Base-by-base conservation (phyloP, 108 stramenopile genomes). In the Cylindrotheca closterium region DNA sequence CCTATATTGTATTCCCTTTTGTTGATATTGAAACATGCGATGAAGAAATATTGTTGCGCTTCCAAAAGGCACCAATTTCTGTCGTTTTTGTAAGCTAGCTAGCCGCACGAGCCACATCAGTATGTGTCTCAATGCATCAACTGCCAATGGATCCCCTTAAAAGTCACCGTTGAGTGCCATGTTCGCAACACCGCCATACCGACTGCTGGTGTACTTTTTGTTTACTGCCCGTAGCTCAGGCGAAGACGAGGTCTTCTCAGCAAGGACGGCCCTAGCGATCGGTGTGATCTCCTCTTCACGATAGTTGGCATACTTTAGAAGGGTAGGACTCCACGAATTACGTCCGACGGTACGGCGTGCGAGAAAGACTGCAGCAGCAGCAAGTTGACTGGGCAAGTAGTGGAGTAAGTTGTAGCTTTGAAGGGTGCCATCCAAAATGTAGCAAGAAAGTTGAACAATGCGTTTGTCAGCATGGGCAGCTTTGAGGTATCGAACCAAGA, bases 401-500 rank as follows among this genome's bases (percentile, higher is more conserved):
- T 87, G 80, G 60, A 98, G 87, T 63, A 97, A 74, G 30, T 79
- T 67, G 80, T 91, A 91, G 76, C 93, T 93, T 75, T 96, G 97
- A 49, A 98, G 86, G 51, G 86, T 88, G 32, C 97, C 90, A 79
- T 98, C 97, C 51, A 93, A 79, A 51, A 96, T 78, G 83, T 89
- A 98, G 67, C 89, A 93, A 18, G 90, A 89, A 23, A 98, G 85
- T 70, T 95, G 93, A 48, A 95, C 93, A 48, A 95, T 95, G 33
- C 73, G 75, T 64, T 85, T 83, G 63, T 92, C 93, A 21, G 95
- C 93, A 70, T 91, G 86, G 5, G 89, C 93, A n/a, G 94, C 97
- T 75, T 98, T 98, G 56, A 96, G 68, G 81, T 81, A 95, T 12
- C 97, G 91, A 62, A 94, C 87, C 46, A 98, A 77, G 69, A 98